Evolutionary conservation across 805 yeast genomes (phyloP), one percentile per base, ranked within the genome.

Genomic region (Starmerella gropengiesseri): DNA sequence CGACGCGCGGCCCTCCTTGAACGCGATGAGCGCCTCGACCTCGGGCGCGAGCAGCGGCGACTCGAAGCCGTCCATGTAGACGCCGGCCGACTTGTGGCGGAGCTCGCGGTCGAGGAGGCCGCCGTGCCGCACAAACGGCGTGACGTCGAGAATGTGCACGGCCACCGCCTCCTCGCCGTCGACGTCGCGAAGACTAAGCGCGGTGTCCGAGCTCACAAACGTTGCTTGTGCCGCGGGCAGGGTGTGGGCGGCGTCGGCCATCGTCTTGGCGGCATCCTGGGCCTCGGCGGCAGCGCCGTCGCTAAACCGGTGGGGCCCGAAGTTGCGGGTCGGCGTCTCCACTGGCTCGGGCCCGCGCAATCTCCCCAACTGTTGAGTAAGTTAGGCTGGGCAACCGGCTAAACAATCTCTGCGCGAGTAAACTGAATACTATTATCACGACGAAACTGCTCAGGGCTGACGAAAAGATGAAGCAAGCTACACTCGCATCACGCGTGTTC

Each of bases 1-100:
- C 25, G 76, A 70, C 45, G 68, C 66, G 44, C 72, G 73, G 44
- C 72, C 75, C 38, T 72, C 78, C 26, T 69, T 69, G 57, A 87
- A 77, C 32, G 29, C 41, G n/a, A 53, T 29, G 14, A 36, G 33
- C 28, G 30, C 41, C 33, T 20, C 25, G 11, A 47, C 47, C 2
- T 85, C 77, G 12, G 54, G 54, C 19, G 71, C 54, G 6, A 75
- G 72, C 53, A 89, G 68, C 35, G 72, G 70, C 33, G 66, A 65
- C 7, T 95, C 95, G 51, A 79, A 71, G 52, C 86, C 68, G 46
- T 78, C 74, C 33, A 77, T 73, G 56, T 78, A 81, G 3, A 89
- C 96, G 7, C 95, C 77, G 4, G 89, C 75, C 1, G 93, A 85
- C 59, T 97, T 74, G 65, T 84, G 86, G 62, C 84, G 82, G 1